Conservation (phyloP, 108 stramenopile species). For the Stephanodiscus minutulus region DNA sequence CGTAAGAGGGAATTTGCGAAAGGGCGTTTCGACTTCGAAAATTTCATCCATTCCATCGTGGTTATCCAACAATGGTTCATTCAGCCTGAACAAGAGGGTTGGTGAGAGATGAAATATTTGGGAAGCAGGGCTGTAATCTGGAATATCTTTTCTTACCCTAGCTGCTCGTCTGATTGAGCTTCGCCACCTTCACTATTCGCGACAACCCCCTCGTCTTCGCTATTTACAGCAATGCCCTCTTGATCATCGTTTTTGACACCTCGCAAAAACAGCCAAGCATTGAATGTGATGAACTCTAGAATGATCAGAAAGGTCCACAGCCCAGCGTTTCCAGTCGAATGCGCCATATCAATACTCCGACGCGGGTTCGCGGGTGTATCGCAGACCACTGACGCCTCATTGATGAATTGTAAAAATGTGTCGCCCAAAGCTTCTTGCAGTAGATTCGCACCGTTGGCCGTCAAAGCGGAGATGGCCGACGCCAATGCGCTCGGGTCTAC, state of each 20-base stretch:
- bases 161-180: conserved; percentile 3
- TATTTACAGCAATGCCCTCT: background rate
- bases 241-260: conserved; percentile 17
- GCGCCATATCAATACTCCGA: conserved; percentile 12
- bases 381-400: conserved; percentile 19
- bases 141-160: conserved; percentile 15
- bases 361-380: conserved; percentile 36
- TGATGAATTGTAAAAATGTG: conserved; percentile 9
- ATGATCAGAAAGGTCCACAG: conserved; percentile 44
- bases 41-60: conserved; percentile 37
- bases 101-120: background rate
- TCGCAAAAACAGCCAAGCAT: conserved; percentile 41
- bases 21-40: conserved; percentile 42
- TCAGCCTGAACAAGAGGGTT: conserved; percentile 9
- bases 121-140: background rate
- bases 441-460: conserved; percentile 21
- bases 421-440: conserved; percentile 21
- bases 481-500: conserved; percentile 35
- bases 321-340: conserved; percentile 31
- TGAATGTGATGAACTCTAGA: conserved; percentile 27
- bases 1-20: conserved; percentile 36
- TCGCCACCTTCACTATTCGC: background rate
- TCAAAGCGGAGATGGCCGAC: conserved; percentile 16
- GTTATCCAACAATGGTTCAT: conserved; percentile 37
- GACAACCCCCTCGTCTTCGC: conserved; percentile 1